Percentiles rank a stretch among this genome's conserved stretches.
Conservation (phyloP, 2,329 filamentous ascomycete genomes). For the Apiospora koreana region DNA sequence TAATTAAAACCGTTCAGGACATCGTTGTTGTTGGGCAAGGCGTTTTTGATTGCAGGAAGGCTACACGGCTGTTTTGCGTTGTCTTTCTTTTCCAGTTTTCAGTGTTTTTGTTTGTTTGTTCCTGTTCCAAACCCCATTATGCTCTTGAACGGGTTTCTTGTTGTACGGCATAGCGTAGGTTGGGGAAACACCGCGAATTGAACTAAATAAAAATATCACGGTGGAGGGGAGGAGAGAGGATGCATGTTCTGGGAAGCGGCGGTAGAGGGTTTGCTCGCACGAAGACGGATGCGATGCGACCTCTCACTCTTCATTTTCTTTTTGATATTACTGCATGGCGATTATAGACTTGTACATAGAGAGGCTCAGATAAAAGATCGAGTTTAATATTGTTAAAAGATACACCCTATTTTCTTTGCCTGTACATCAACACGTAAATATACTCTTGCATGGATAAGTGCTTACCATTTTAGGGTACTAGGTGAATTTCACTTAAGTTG, state of each 20-base stretch:
- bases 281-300: not conserved
- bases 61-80: not conserved
- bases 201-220: not conserved
- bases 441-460: too few relatives aligned
- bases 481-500: too few relatives aligned
- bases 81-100: not conserved
- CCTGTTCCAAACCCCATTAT: not conserved
- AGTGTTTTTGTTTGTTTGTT: not conserved
- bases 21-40: not conserved
- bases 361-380: not conserved
- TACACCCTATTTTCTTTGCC: not conserved
- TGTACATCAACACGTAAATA: not conserved
- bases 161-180: not conserved
- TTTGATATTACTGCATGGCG: not conserved
- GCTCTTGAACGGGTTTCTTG: not conserved
- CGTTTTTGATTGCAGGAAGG: not conserved
- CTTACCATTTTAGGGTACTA: too few relatives aligned
- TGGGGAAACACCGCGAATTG: not conserved
- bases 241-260: not conserved
- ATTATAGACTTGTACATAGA: conserved; percentile 4
- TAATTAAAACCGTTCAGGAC: not conserved
- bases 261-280: not conserved
- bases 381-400: not conserved
- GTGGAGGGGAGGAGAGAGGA: not conserved
- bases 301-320: too few relatives aligned